Evolutionary conservation across 2,329 filamentous ascomycete species (phyloP), one percentile per base, ranked within the genome.

Genomic region (Calonectria leucothoes): DNA sequence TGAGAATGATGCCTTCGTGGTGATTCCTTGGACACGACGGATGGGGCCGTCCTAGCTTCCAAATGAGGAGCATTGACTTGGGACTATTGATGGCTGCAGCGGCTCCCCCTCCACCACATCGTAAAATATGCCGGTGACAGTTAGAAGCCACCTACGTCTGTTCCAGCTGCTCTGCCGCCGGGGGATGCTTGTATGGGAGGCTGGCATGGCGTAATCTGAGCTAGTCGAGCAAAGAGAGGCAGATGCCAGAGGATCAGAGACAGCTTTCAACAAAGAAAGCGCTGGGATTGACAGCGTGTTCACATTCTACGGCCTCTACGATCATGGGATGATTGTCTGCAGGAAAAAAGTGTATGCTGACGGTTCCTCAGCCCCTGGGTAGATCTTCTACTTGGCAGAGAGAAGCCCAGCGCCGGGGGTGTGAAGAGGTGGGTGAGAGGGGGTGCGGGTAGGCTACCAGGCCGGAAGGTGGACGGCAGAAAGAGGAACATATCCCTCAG

Each of bases 61-160:
- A 51, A 48, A n/a, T 49, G 23, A 69, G 55, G 49, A 35, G 49
- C 59, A 59, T 25, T 57, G 67, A 35, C 55, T 20, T 45, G 69
- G 23, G 35, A 29, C 61, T 71, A 71, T 66, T 48, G 69, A 45
- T 59, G 33, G 61, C 27, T 59, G 51, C 37, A 48, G 63, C 35
- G 25, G 51, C 49, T 57, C 23, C 31, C 31, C 63, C 61, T 39
- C 49, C 69, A 57, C 35, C 59, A 55, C 20, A 31, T 42, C 48
- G 23, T 27, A 45, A 23, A 25, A 25, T 27, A 20, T 69, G 37
- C 39, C 55, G 37, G 33, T 29, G 35, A 55, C 29, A 70, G 31
- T 48, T 25, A 35, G 27, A 33, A 66, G 69, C 69, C 69, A 71
- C 61, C 69, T 66, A 71, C 69, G 69, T 59, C 68, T 31, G 55